A percentile compares a stretch with the other conserved stretches of the same genome.
Evolutionary conservation across 805 yeast genomes (phyloP).

Genomic region (Huiozyma sinensis): DNA sequence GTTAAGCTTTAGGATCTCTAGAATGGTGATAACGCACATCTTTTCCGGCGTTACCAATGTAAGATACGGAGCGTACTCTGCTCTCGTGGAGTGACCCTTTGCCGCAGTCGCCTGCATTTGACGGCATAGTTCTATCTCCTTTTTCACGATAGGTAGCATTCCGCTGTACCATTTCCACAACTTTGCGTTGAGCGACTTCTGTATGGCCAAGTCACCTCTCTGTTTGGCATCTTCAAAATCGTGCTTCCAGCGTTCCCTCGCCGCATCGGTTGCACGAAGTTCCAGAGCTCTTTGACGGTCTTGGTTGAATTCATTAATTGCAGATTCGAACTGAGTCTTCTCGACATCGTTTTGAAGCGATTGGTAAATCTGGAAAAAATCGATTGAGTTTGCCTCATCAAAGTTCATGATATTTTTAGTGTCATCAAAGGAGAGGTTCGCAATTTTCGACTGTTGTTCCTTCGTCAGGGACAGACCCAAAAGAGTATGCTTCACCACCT

Average conservation of each 20-base stretch:
- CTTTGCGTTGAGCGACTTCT: constrained; percentile 56
- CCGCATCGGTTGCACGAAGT: constrained; percentile 66
- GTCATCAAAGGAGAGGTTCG: constrained; percentile 10
- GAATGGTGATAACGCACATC: constrained; percentile 71
- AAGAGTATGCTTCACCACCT: constrained; percentile 66
- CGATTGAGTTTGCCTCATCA: constrained; percentile 27
- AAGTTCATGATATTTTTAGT: constrained; percentile 23
- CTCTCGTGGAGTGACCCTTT: constrained; percentile 23
- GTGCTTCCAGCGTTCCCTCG: constrained; percentile 80
- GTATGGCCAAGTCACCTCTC: constrained; percentile 46
- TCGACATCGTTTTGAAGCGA: constrained; percentile 38
- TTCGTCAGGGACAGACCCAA: constrained; percentile 35
- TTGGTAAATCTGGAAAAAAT: constrained; percentile 60
- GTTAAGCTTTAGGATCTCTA: constrained; percentile 66
- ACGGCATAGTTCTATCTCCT: constrained; percentile 51
- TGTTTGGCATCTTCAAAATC: constrained; percentile 58
- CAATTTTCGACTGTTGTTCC: constrained; percentile 22
- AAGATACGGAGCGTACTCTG: constrained; percentile 68
- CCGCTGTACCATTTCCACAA: constrained; percentile 78
- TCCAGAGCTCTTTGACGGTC: constrained; percentile 72
- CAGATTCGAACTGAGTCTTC: constrained; percentile 47
- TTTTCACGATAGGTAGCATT: constrained; percentile 57
- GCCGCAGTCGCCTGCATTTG: constrained; percentile 26
- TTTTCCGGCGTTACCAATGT: constrained; percentile 66
- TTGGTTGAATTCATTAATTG: constrained; percentile 59